Evolutionary conservation across 2,329 filamentous ascomycete species (phyloP).

Genomic region (Calonectria crousiana): DNA sequence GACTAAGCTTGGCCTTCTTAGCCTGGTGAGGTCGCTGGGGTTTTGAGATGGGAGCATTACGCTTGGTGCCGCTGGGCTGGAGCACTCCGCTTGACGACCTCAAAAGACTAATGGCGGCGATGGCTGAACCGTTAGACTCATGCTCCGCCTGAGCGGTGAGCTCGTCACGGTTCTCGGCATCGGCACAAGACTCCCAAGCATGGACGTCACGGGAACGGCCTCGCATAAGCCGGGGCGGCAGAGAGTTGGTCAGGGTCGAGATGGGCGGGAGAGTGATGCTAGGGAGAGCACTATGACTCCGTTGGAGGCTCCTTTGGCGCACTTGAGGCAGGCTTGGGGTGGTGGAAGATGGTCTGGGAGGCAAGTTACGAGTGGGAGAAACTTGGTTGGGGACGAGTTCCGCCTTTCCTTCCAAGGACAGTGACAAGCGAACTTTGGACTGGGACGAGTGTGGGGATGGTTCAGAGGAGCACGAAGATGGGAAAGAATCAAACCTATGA

Average conservation of each 20-base stretch:
- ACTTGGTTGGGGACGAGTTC: constrained; percentile 80
- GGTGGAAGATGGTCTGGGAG: constrained; percentile 60
- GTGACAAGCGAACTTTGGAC: constrained; percentile 79
- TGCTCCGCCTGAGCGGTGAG: constrained; percentile 85
- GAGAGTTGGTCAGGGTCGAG: constrained; percentile 63
- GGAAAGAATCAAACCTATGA: constrained; percentile 58
- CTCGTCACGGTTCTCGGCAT: constrained; percentile 82
- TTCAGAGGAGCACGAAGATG: constrained; percentile 56
- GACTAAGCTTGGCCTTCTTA: constrained; percentile 74
- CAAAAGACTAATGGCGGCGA: constrained; percentile 84
- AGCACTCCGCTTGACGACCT: constrained; percentile 72
- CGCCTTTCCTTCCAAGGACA: constrained; percentile 92
- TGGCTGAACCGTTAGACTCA: constrained; percentile 82
- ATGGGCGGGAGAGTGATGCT: constrained; percentile 70
- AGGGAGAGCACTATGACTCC: constrained; percentile 77
- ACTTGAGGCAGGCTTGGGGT: constrained; percentile 61
- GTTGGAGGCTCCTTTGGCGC: constrained; percentile 68
- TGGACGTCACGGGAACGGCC: constrained; percentile 89
- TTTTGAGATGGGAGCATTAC: constrained; percentile 65
- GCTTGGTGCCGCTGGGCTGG: constrained; percentile 72
- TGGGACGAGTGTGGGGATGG: constrained; percentile 54
- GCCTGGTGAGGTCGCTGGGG: constrained; percentile 49
- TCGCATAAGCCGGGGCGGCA: constrained; percentile 69
- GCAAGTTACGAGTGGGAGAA: constrained; percentile 70
- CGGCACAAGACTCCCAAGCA: constrained; percentile 92